Percentiles rank a stretch among this genome's conserved stretches.
Evolutionary conservation across 768 basidiomycete genomes (phyloP).

Genomic region (Cystofilobasidium bisporidii): DNA sequence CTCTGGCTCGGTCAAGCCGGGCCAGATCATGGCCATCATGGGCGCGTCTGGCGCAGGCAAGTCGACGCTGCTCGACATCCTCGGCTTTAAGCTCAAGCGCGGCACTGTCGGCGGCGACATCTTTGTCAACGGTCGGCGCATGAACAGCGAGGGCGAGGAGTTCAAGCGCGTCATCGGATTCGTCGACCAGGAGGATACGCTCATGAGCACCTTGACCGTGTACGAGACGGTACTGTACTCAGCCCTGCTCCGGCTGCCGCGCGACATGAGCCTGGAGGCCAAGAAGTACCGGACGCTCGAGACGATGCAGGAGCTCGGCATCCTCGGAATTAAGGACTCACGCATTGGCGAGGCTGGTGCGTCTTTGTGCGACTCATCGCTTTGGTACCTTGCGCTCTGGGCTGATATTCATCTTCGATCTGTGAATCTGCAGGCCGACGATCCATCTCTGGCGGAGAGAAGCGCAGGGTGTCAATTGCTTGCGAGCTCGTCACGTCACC

Average conservation of each 20-base stretch:
- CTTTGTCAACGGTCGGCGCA: conserved; percentile 67
- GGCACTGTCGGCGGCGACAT: conserved; percentile 65
- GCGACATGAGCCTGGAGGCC: conserved; percentile 92
- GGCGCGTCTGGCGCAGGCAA: conserved; percentile 95
- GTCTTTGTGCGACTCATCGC: no score
- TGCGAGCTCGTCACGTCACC: conserved; percentile 97
- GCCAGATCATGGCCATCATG: conserved; percentile 90
- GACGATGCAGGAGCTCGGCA: conserved; percentile 92
- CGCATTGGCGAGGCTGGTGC: conserved; percentile 78
- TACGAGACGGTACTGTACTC: conserved; percentile 96
- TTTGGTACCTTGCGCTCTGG: background rate
- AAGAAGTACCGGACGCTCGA: conserved; percentile 90
- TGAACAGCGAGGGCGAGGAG: conserved; percentile 49
- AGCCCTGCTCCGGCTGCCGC: conserved; percentile 74
- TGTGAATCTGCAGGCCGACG: conserved; percentile 51
- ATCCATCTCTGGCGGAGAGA: conserved; percentile 95
- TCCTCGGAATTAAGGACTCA: conserved; percentile 76
- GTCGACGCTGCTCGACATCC: conserved; percentile 89
- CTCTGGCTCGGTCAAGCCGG: conserved; percentile 72
- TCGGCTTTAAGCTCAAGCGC: conserved; percentile 79
- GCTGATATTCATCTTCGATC: conserved; percentile 10
- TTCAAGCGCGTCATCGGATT: conserved; percentile 85
- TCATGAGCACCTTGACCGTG: conserved; percentile 94
- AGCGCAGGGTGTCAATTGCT: conserved; percentile 89
- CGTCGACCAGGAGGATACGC: conserved; percentile 95